These are phyloP conservation scores for Fragaria nilgerrensis DNA, from an alignment of 306 rosid species.

Conservation along the genomic window DNA sequence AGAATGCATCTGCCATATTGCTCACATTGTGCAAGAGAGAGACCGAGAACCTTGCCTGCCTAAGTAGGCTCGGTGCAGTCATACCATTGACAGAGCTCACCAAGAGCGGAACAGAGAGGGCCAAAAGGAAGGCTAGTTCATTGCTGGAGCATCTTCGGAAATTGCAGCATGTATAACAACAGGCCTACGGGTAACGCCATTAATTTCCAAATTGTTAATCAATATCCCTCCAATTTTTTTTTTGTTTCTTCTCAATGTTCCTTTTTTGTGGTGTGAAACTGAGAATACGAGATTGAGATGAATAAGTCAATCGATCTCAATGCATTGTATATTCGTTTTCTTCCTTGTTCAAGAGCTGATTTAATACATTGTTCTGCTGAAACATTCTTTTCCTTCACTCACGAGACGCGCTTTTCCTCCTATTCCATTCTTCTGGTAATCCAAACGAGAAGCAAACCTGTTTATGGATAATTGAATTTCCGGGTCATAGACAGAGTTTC, in stretches of 20 bases:
- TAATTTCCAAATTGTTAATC: slow-evolving; percentile 23
- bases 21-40: slow-evolving; percentile 89
- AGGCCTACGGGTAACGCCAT: slow-evolving; percentile 28
- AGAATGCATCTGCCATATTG: slow-evolving; percentile 84
- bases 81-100: slow-evolving; percentile 82
- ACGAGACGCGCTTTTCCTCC: background rate
- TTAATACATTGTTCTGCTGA: slow-evolving; percentile 38
- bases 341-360: slow-evolving; percentile 44
- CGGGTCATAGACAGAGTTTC: background rate
- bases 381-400: slow-evolving; percentile 12
- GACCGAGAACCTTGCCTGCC: slow-evolving; percentile 63
- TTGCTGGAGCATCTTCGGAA: slow-evolving; percentile 82
- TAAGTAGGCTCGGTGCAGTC: slow-evolving; percentile 85
- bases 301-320: slow-evolving; percentile 48
- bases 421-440: background rate
- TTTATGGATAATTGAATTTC: background rate
- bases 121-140: slow-evolving; percentile 87
- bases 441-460: slow-evolving; percentile 1
- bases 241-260: slow-evolving; percentile 18
- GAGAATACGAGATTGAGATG: slow-evolving; percentile 54
- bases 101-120: slow-evolving; percentile 78
- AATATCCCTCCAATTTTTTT: slow-evolving; percentile 22
- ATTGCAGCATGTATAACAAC: slow-evolving; percentile 50
- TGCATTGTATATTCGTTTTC: slow-evolving; percentile 43
- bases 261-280: slow-evolving; percentile 40